Conservation (phyloP, 2,329 filamentous ascomycete genomes). For the Pyrenochaeta sp. region DNA sequence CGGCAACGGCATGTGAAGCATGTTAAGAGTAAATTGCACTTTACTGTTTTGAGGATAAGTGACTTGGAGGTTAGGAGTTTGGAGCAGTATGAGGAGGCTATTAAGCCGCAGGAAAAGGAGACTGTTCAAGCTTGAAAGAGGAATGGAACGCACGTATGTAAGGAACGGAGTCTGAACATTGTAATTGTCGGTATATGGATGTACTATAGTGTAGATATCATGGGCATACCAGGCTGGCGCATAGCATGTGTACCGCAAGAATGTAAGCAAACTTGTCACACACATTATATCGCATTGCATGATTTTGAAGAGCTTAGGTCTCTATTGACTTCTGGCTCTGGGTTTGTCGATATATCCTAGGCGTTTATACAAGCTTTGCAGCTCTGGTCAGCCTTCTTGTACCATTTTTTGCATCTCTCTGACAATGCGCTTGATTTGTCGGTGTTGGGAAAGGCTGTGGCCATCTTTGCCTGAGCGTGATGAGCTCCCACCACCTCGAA, state of each 20-base stretch:
- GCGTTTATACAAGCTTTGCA: neutral
- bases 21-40: constrained; percentile 89
- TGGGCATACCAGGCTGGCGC: constrained; percentile 10
- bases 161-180: neutral
- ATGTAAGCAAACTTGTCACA: neutral
- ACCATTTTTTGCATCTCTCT: neutral
- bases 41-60: constrained; percentile 84
- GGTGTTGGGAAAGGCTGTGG: neutral
- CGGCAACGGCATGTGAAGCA: constrained; percentile 72
- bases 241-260: constrained; percentile 12
- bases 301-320: neutral
- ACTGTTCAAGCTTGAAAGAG: neutral
- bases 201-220: constrained; percentile 30
- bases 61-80: constrained; percentile 74
- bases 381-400: neutral
- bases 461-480: neutral
- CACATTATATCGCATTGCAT: neutral
- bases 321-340: neutral
- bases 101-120: constrained; percentile 14
- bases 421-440: neutral
- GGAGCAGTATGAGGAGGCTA: constrained; percentile 60
- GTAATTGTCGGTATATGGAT: neutral
- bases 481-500: neutral
- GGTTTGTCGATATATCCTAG: neutral
- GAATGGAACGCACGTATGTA: neutral